Evolutionary conservation across 495 filamentous ascomycete species (phyloP), one percentile per base, ranked within the genome.

Genomic region (Aspergillus cavernicola): DNA sequence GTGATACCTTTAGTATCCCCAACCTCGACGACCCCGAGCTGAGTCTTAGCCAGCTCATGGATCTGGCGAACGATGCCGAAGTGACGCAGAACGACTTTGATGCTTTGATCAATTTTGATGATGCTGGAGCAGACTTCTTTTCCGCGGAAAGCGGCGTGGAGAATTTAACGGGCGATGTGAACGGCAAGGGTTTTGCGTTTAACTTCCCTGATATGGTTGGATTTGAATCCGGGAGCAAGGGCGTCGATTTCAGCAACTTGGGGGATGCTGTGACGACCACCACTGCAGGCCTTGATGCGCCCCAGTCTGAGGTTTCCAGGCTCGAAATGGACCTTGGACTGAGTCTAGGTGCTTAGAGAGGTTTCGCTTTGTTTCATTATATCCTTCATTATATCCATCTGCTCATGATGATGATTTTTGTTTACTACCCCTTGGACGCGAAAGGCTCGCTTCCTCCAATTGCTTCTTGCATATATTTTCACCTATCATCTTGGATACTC

Each of bases 41-140:
- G 55, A 77, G 71, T 35, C 62, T 76, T 6, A 72, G 68, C 26
- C 67, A 77, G 38, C 61, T 76, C 23, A 77, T 76, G 66, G 73
- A 74, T 52, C 45, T 76, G 36, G 73, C 74, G 23, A 76, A 76
- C 40, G 70, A 76, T 47, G 74, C 71, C 13, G 74, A 77, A 47
- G 71, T 76, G n/a, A 76, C 70, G 1, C 73, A 76, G 41, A 76
- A 77, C 33, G 74, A 77, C 42, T 77, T 77, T 38, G 74, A 77
- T 42, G 73, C 72, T 1, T 45, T 77, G 42, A 74, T 77, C 56
- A 77, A 77, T 47, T 76, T 76, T 38, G 74, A 77, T 19, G 71
- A 76, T 37, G 62, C 68, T 10, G 65, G 64, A 0, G 66, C 63
- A n/a, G 74, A 75, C 9, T 62, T 72, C 37, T 69, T 75, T 15